Evolutionary conservation across 306 rosid species (phyloP).

Genomic region (cucumber (Cucumis sativus)): Cucumber_9930_V3 NC_026659.2:997501-998000

Average conservation of each 20-base stretch:
- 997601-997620: conserved; percentile 86
- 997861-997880: conserved; percentile 55
- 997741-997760: neutral
- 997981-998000: conserved; percentile 18
- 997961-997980: conserved; percentile 73
- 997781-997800: neutral
- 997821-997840: neutral
- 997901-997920: conserved; percentile 84
- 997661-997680: neutral
- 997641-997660: neutral
- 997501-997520: neutral
- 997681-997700: neutral
- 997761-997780: neutral
- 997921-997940: conserved; percentile 79
- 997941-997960: conserved; percentile 92
- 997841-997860: neutral
- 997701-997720: neutral
- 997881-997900: conserved; percentile 92
- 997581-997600: conserved; percentile 93
- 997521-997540: conserved; percentile 92
- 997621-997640: conserved; percentile 14
- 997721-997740: neutral
- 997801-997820: neutral
- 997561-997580: conserved; percentile 79
- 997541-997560: conserved; percentile 87